A percentile compares a stretch with the other conserved stretches of the same genome.
Evolutionary conservation across 495 filamentous ascomycete genomes (phyloP).

Genomic region (Penicillium roqueforti): DNA sequence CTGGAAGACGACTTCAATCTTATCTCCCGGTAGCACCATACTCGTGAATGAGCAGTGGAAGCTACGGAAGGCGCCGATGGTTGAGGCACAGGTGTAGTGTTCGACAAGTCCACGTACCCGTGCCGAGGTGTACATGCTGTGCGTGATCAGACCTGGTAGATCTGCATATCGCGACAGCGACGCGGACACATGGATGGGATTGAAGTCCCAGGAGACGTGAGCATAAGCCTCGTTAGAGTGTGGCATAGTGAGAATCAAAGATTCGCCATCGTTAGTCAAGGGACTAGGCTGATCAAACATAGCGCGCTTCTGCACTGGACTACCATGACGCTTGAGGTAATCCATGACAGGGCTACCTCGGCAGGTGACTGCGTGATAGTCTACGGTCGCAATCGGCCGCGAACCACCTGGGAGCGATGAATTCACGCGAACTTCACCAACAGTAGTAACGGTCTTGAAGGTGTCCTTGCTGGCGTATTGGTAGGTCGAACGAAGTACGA

Average conservation of each 20-base stretch:
- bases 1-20: conserved; percentile 24
- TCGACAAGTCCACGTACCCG: conserved; percentile 8
- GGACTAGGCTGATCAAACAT: background rate
- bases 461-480: too few species aligned
- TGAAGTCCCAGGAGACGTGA: conserved; percentile 31
- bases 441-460: background rate
- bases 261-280: background rate
- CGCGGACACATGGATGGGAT: conserved; percentile 34
- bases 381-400: too few species aligned
- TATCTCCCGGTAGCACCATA: conserved; percentile 39
- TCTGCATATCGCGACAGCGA: conserved; percentile 27
- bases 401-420: too few species aligned
- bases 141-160: conserved; percentile 33
- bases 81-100: too few species aligned
- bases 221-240: conserved; percentile 1
- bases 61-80: conserved; percentile 13
- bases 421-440: background rate
- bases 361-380: background rate
- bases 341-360: background rate
- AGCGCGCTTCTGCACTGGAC: background rate
- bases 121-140: conserved; percentile 36
- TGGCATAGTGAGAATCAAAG: background rate
- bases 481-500: too few species aligned
- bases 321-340: background rate
- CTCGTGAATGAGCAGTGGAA: conserved; percentile 28